Evolutionary conservation across 371 early-diverging fungal genomes (phyloP).

Genomic region (Umbelopsis sp.): DNA sequence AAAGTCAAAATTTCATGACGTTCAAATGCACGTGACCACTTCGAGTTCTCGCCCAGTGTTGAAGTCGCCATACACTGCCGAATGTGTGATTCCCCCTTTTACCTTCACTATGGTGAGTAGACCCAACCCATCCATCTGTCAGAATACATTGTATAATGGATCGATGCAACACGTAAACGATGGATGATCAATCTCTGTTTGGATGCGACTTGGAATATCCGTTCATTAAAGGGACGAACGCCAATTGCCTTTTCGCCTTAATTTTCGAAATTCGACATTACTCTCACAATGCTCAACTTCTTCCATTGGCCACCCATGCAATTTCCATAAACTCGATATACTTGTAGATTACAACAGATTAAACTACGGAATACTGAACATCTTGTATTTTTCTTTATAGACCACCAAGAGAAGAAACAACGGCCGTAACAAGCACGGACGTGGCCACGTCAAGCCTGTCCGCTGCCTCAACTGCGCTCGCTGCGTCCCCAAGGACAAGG

Average conservation of each 20-base stretch:
- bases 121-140: background rate
- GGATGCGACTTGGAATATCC: background rate
- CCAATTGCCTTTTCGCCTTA: background rate
- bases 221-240: background rate
- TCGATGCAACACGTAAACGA: background rate
- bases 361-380: conserved; percentile 1
- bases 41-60: background rate
- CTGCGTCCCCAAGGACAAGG: conserved; percentile 99
- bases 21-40: conserved; percentile 12
- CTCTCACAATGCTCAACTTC: background rate
- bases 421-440: conserved; percentile 98
- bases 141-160: background rate
- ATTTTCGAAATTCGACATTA: background rate
- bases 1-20: conserved; percentile 7
- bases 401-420: conserved; percentile 98
- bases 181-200: background rate
- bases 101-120: conserved; percentile 17
- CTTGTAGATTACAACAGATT: background rate
- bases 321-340: background rate
- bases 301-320: background rate
- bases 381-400: conserved; percentile 36
- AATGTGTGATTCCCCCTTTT: conserved; percentile 8
- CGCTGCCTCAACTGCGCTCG: conserved; percentile 99
- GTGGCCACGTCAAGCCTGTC: conserved; percentile 96
- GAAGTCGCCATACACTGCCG: conserved; percentile 3